Evolutionary conservation across 495 filamentous ascomycete species (phyloP).

Genomic region (Penicillium dipodomyicola): DNA sequence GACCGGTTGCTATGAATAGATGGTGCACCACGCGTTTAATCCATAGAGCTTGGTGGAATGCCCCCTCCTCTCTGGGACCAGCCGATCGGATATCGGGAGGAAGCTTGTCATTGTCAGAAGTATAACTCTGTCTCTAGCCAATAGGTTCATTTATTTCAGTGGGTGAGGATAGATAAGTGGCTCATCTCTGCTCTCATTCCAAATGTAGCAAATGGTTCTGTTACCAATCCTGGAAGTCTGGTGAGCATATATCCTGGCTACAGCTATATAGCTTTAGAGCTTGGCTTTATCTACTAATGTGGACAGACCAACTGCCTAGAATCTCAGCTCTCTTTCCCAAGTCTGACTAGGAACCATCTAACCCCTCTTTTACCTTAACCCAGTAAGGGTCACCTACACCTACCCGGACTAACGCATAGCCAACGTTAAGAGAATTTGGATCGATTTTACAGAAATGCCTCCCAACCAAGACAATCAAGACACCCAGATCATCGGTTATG

Average conservation of each 20-base stretch:
- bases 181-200: background rate
- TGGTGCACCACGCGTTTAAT: no score
- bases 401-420: background rate
- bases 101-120: background rate
- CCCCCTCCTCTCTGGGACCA: background rate
- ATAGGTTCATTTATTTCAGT: background rate
- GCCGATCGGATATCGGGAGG: constrained; percentile 1
- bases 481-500: constrained; percentile 1
- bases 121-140: background rate
- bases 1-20: no score
- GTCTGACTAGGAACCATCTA: background rate
- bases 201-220: background rate
- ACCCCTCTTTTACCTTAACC: background rate
- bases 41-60: no score
- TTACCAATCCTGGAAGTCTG: background rate
- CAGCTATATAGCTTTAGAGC: background rate
- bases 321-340: no score
- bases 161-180: background rate
- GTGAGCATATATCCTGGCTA: background rate
- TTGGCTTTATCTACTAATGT: background rate
- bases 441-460: no score
- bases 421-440: no score
- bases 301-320: background rate
- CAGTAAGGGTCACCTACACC: background rate
- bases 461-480: no score